phyloP scores from a whole-genome alignment of 202 grass and related monocot genomes.

The Musa balbisiana region DNA sequence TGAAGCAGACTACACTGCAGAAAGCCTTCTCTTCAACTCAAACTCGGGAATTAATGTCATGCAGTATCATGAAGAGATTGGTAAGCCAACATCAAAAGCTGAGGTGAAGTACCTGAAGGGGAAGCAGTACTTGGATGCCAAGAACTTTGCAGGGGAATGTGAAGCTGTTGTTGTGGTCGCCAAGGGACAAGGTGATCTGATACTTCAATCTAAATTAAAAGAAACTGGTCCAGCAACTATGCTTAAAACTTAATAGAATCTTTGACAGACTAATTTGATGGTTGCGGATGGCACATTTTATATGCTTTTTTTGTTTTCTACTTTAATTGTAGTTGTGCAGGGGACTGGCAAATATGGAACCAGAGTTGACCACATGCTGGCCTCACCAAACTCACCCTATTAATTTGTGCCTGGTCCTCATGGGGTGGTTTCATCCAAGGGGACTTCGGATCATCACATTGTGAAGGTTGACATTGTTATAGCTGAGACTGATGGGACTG shows the following conservation, averaged over 20 bases:
- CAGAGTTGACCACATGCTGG: conserved; percentile 78
- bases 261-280: no score
- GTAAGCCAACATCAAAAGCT: conserved; percentile 84
- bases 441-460: conserved; percentile 42
- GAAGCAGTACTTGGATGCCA: conserved; percentile 77
- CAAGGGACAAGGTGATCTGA: conserved; percentile 71
- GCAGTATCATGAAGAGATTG: conserved; percentile 93
- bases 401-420: no score
- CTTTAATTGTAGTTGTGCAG: neutral
- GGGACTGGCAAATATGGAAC: conserved; percentile 95
- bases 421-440: no score
- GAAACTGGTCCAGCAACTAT: no score
- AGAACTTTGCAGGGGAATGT: conserved; percentile 89
- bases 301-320: neutral
- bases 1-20: conserved; percentile 71
- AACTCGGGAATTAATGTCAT: neutral
- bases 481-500: conserved; percentile 16
- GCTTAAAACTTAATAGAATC: no score
- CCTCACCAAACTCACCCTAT: no score
- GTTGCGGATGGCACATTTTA: neutral
- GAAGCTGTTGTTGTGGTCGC: conserved; percentile 90
- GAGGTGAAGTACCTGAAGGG: conserved; percentile 89
- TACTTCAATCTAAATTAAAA: no score
- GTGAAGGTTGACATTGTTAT: conserved; percentile 57
- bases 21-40: conserved; percentile 16